These are phyloP conservation scores for Phyllosticta citribraziliensis DNA, from an alignment of 2,329 filamentous ascomycete genomes.

Conservation along the genomic window DNA sequence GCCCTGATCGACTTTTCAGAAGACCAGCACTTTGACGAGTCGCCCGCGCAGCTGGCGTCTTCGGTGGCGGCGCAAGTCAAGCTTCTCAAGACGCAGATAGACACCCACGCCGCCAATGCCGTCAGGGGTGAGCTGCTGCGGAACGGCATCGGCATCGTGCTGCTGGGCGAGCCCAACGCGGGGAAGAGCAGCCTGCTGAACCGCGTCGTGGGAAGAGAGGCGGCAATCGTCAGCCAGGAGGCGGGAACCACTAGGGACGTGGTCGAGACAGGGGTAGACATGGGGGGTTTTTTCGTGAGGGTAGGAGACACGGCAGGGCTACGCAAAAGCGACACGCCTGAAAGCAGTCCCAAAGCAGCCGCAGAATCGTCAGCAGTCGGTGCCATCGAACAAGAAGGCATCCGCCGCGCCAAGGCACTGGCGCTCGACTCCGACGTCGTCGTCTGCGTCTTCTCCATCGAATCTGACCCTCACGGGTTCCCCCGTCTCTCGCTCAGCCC, in stretches of 20 bases:
- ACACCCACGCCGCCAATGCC: slow-evolving; percentile 63
- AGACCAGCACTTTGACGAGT: slow-evolving; percentile 93
- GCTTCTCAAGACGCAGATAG: slow-evolving; percentile 52
- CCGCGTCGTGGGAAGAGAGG: slow-evolving; percentile 77
- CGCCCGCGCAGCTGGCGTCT: slow-evolving; percentile 58
- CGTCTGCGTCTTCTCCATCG: slow-evolving; percentile 66
- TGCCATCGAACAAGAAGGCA: slow-evolving; percentile 77
- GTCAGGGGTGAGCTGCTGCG: slow-evolving; percentile 74
- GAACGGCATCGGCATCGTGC: slow-evolving; percentile 73
- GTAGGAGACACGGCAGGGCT: slow-evolving; percentile 93
- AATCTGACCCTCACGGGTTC: slow-evolving; percentile 30
- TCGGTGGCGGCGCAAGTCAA: slow-evolving; percentile 59
- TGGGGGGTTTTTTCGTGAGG: slow-evolving; percentile 84
- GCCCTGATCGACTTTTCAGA: slow-evolving; percentile 95
- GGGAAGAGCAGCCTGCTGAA: slow-evolving; percentile 95
- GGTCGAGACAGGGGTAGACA: slow-evolving; percentile 81
- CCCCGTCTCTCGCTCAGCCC: slow-evolving; percentile 37
- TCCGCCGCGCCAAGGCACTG: slow-evolving; percentile 71
- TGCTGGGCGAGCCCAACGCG: slow-evolving; percentile 85
- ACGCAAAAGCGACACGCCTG: slow-evolving; percentile 27
- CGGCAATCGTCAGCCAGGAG: slow-evolving; percentile 87
- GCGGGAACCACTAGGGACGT: slow-evolving; percentile 91
- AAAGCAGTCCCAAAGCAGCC: neutral
- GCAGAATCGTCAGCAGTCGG: slow-evolving; percentile 47
- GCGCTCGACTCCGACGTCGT: slow-evolving; percentile 79